phyloP scores from a whole-genome alignment of 441 rosid species.

The Adansonia grandidieri region DNA sequence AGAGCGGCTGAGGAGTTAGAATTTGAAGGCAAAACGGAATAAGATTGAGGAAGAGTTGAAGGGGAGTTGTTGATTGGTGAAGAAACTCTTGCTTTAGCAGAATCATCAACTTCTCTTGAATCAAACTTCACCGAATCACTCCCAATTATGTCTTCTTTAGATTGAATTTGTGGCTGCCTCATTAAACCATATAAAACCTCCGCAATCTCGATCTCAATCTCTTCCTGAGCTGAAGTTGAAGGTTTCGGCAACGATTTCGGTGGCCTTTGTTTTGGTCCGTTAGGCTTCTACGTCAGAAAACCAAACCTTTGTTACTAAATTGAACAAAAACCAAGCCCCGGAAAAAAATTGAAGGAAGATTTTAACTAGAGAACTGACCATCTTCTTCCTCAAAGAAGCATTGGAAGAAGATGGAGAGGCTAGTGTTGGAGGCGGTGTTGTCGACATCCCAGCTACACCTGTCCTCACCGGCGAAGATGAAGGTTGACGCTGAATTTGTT shows the following conservation, averaged over 20 bases:
- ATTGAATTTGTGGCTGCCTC: conserved; percentile 74
- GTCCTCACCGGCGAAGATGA: conserved; percentile 85
- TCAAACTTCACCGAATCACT: conserved; percentile 39
- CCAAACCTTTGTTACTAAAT: conserved; percentile 16
- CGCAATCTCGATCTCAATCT: conserved; percentile 95
- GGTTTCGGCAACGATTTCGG: conserved; percentile 72
- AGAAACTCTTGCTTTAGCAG: conserved; percentile 85
- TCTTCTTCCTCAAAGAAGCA: conserved; percentile 76
- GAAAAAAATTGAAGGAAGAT: background rate
- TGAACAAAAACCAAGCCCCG: background rate
- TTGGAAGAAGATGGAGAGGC: conserved; percentile 87
- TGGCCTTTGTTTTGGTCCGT: conserved; percentile 68
- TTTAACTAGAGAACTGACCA: conserved; percentile 50
- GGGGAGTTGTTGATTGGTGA: conserved; percentile 81
- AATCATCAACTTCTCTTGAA: no score
- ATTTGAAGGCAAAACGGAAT: conserved; percentile 54
- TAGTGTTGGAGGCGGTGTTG: conserved; percentile 69
- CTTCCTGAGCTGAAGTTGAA: conserved; percentile 67
- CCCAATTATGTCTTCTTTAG: conserved; percentile 58
- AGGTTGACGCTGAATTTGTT: conserved; percentile 72
- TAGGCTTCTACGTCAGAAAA: conserved; percentile 53
- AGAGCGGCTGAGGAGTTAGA: no score
- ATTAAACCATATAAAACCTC: conserved; percentile 90
- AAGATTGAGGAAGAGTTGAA: conserved; percentile 49
- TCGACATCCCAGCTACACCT: conserved; percentile 44